Evolutionary conservation across 768 basidiomycete species (phyloP).

Genomic region (Lactarius trivialis): DNA sequence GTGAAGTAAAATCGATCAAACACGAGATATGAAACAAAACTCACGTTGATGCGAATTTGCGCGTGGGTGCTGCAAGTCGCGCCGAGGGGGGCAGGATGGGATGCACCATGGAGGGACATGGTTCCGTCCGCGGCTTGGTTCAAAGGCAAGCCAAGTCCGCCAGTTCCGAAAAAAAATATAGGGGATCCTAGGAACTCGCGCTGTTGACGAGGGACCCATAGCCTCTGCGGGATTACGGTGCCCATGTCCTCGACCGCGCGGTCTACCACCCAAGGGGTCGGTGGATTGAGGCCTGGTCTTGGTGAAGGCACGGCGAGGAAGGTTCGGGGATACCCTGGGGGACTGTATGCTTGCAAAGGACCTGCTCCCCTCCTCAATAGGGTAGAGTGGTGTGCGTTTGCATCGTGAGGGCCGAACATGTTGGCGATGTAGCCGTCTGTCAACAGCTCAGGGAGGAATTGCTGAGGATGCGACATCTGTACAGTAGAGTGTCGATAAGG

Average conservation of each 20-base stretch:
- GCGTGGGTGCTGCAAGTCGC: background rate
- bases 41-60: constrained; percentile 15
- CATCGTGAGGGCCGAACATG: background rate
- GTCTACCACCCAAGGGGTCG: background rate
- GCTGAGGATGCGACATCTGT: background rate
- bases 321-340: too few species aligned
- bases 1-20: background rate
- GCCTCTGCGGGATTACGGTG: background rate
- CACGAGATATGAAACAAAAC: background rate
- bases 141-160: constrained; percentile 3
- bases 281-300: background rate
- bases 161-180: constrained; percentile 6
- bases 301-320: background rate
- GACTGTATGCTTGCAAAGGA: background rate
- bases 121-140: background rate
- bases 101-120: background rate
- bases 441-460: background rate
- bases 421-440: constrained; percentile 10
- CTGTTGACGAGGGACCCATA: background rate
- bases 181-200: constrained; percentile 3
- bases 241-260: background rate
- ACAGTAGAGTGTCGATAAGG: background rate
- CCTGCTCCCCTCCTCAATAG: background rate
- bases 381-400: background rate
- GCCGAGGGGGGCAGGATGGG: background rate